Conservation (phyloP, 495 filamentous ascomycete genomes). For the Friedmanniomyces endolithicus region DNA sequence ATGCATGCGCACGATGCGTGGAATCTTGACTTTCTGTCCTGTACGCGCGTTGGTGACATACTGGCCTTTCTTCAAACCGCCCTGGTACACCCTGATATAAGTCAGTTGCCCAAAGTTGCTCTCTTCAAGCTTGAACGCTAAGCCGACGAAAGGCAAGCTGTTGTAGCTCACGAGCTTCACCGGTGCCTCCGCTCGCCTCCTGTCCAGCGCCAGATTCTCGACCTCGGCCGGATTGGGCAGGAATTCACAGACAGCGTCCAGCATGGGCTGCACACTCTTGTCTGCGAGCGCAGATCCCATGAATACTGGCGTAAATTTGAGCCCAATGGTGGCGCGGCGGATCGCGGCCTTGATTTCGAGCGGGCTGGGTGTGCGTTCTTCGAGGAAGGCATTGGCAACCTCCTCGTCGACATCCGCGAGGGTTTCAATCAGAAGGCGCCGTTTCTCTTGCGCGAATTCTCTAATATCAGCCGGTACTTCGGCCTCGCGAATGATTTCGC, state of each 20-base stretch:
- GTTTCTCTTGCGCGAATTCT: conserved; percentile 62
- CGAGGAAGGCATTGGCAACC: conserved; percentile 91
- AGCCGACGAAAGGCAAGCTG: conserved; percentile 81
- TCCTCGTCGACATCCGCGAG: conserved; percentile 97
- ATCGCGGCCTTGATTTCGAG: conserved; percentile 84
- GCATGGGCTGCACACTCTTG: conserved; percentile 91
- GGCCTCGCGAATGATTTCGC: conserved; percentile 59
- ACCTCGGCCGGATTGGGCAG: conserved; percentile 89
- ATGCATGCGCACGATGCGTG: conserved; percentile 98
- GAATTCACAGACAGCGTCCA: conserved; percentile 93
- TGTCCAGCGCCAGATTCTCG: conserved; percentile 79
- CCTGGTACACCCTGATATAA: conserved; percentile 98
- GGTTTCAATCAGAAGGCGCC: conserved; percentile 79
- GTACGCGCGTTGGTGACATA: conserved; percentile 88
- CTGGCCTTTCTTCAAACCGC: conserved; percentile 71
- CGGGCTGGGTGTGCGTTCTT: conserved; percentile 62
- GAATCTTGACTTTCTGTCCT: conserved; percentile 92
- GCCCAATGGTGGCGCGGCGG: conserved; percentile 68
- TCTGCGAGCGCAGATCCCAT: conserved; percentile 94
- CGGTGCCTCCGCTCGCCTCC: conserved; percentile 57
- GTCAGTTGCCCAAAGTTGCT: conserved; percentile 97
- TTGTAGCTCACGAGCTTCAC: conserved; percentile 87
- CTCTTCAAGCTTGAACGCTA: conserved; percentile 98
- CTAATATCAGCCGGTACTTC: conserved; percentile 69
- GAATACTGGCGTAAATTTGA: conserved; percentile 91